These are phyloP conservation scores for Eucalyptus brandiana DNA, from an alignment of 345 rosid genomes.

Conservation along the genomic window DNA sequence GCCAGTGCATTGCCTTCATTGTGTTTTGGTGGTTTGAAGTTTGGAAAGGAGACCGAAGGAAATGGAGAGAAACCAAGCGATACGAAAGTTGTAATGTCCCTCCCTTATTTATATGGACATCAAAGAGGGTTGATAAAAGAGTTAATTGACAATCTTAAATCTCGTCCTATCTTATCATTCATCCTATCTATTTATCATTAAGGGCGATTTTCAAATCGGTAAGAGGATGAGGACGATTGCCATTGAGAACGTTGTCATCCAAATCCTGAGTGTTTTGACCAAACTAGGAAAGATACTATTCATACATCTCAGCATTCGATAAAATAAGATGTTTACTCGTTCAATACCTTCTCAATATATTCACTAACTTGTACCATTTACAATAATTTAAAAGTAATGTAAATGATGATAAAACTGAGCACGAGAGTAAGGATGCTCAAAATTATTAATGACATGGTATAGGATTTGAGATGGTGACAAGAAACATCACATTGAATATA, in stretches of 20 bases:
- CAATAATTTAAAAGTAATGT: neutral
- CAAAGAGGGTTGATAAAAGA: neutral
- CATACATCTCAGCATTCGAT: neutral
- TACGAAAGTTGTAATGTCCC: neutral
- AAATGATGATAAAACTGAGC: neutral
- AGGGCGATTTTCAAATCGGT: neutral
- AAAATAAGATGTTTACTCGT: neutral
- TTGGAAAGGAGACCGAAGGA: neutral
- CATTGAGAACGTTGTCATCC: neutral
- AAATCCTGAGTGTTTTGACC: neutral
- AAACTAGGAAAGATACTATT: neutral
- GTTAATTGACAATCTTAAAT: neutral
- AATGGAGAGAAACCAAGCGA: neutral
- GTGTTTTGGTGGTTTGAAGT: neutral
- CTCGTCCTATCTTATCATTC: neutral
- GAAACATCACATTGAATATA: neutral
- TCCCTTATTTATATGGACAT: neutral
- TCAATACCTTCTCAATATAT: neutral
- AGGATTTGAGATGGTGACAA: neutral
- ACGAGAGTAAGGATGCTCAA: neutral
- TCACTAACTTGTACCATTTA: neutral
- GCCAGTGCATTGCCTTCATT: neutral
- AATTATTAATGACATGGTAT: neutral
- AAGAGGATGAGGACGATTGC: neutral
- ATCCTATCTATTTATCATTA: neutral